Evolutionary conservation across 345 rosid genomes (phyloP), one percentile per base, ranked within the genome.

Genomic region (Acer campestre): DNA sequence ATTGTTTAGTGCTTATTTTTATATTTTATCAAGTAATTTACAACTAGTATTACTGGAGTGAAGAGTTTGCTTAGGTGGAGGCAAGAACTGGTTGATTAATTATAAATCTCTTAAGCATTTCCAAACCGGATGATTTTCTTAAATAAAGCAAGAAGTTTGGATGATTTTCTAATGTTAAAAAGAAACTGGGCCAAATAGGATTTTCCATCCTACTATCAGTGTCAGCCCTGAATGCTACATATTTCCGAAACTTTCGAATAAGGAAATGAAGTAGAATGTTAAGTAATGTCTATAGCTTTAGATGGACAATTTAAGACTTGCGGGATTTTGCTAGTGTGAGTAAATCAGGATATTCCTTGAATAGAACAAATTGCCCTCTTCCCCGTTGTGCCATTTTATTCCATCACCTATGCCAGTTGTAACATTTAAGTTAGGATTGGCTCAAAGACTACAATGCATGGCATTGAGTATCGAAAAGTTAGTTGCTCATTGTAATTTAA

Each of bases 51-150:
- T 16, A 23, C 38, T 16, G 29, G 20, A 70, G 29, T 20, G 31
- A 27, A 51, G 70, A 35, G 70, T 61, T 70, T 77, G 40, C 44
- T 27, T 70, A 14, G 58, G 46, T 53, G 61, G 67, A 58, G 68
- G 68, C 76, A 73, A 61, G 22, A 73, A 44, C 56, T 73, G 76
- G 40, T 73, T 23, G 53, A 56, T 44, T 44, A 44, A 58, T 22
- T 48, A 53, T 76, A 13, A 22, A 51, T 55, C 62, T 59, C 25
- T 59, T 59, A 59, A 59, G 27, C 27, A 59, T 59, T 59, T 59
- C 27, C 63, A 59, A n/a, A 22, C 63, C 9, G 23, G 12, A 59
- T 59, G 23, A 18, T 59, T 59, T 18, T 59, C 23, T 59, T 20
- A 20, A 20, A n/a, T 17, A 17, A 56, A n/a, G 61, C 61, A 56